These are phyloP conservation scores for Phytopythium delawarense DNA, from an alignment of 352 stramenopile species.

Conservation along the genomic window DNA sequence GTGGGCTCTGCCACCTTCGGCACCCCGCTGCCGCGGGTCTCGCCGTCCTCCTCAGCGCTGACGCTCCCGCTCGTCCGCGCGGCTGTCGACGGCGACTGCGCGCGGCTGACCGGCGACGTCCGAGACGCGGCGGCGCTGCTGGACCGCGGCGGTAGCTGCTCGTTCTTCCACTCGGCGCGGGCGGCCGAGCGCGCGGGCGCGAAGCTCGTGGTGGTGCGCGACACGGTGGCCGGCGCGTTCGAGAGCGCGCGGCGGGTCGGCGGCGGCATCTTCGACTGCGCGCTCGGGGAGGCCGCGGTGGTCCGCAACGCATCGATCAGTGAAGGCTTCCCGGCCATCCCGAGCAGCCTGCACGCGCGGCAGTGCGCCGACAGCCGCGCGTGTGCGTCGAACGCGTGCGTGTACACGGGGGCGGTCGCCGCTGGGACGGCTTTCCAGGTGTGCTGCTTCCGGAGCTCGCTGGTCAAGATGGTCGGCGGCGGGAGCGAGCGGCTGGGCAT, in stretches of 20 bases:
- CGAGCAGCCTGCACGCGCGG: slow-evolving; percentile 18
- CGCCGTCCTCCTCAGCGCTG: slow-evolving; percentile 11
- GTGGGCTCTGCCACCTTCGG: slow-evolving; percentile 26
- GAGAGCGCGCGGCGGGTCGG: slow-evolving; percentile 13
- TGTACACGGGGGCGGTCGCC: slow-evolving; percentile 19
- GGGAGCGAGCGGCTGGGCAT: slow-evolving; percentile 12
- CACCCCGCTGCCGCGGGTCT: slow-evolving; percentile 15
- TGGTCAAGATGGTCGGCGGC: slow-evolving; percentile 35
- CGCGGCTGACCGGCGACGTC: slow-evolving; percentile 1
- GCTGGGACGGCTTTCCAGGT: slow-evolving; percentile 23
- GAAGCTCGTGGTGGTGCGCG: slow-evolving; percentile 40
- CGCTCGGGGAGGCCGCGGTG: slow-evolving; percentile 30
- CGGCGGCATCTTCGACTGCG: slow-evolving; percentile 41
- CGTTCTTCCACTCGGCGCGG: slow-evolving; percentile 42
- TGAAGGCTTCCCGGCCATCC: slow-evolving; percentile 22
- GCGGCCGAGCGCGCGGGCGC: slow-evolving; percentile 29
- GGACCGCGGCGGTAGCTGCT: slow-evolving; percentile 39
- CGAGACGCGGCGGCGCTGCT: slow-evolving; percentile 32
- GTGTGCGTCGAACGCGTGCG: slow-evolving; percentile 35
- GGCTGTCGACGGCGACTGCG: slow-evolving; percentile 17
- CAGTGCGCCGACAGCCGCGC: slow-evolving; percentile 15
- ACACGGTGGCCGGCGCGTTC: slow-evolving; percentile 42
- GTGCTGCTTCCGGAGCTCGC: slow-evolving; percentile 46
- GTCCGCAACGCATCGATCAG: slow-evolving; percentile 24
- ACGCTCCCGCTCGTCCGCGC: slow-evolving; percentile 14